Base-by-base conservation (phyloP, 306 rosid genomes). In the Gastrolobium villosum region DNA sequence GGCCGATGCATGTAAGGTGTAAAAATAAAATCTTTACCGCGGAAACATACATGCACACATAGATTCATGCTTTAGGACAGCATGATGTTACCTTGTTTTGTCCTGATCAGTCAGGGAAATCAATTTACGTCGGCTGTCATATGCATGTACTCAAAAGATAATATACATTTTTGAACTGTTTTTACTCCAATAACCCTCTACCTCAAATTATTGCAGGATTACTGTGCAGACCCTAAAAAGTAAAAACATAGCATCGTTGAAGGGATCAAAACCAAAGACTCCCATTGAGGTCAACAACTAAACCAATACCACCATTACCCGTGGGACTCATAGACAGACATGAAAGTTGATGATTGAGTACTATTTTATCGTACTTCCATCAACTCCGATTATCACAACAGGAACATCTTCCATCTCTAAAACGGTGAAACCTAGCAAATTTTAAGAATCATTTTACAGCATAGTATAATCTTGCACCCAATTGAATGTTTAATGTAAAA, bases 281-380 rank as follows among this genome's bases (percentile, higher is more conserved):
- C 76, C 91, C 13, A 79, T 41, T 7, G 92, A 90, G 72, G 83
- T 67, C 46, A 60, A 95, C 95, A 81, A 88, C 93, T 62, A 74
- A 84, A 73, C 92, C 88, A 83, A 68, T n/a, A 10, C 83, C 75
- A 44, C 89, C 97, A 50, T 88, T 89, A n/a, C 86, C 81, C 87
- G 8, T 94, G 97, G 98, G 83, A 84, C 34, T 63, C 81, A 44
- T 89, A 85, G 70, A 89, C 96, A 34, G 97, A 90, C 75, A 83
- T 82, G 90, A 85, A 84, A 70, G 84, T 93, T 44, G 92, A 83
- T 50, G 92, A 85, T 40, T 85, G 71, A 78, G 26, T 20, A 57
- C 37, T 75, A 34, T 31, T 46, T 46, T 46, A 5, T 70, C n/a
- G 34, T 9, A 49, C 41, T 40, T 57, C 40, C 67, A 15, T n/a